Percentiles rank a stretch among this genome's conserved stretches.
phyloP scores from a whole-genome alignment of 1,139 yeast genomes.

The Meyerozyma elateridarum region DNA sequence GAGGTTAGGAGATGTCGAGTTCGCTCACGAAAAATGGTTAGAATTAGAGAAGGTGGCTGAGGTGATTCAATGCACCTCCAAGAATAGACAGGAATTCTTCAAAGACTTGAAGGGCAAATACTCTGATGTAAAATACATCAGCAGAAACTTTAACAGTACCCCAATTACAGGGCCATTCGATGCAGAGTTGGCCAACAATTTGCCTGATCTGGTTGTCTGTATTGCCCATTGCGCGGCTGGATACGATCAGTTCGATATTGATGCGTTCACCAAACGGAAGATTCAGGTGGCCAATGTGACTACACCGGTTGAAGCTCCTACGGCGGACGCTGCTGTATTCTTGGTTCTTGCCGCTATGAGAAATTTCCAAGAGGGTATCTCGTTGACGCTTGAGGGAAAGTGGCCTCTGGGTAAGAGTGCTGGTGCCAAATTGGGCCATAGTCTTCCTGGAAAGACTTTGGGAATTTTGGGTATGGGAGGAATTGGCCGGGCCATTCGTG shows the following conservation, averaged over 20 bases:
- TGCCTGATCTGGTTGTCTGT: slow-evolving; percentile 61
- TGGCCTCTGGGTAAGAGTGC: slow-evolving; percentile 39
- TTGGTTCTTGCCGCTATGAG: slow-evolving; percentile 64
- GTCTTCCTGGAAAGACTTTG: slow-evolving; percentile 56
- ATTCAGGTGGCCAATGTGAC: slow-evolving; percentile 76
- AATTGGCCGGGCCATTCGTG: slow-evolving; percentile 65
- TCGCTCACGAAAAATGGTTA: slow-evolving; percentile 56
- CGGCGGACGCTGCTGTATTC: slow-evolving; percentile 76
- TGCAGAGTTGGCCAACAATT: slow-evolving; percentile 53
- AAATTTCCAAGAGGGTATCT: slow-evolving; percentile 44
- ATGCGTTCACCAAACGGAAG: slow-evolving; percentile 41
- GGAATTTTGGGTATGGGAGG: slow-evolving; percentile 79
- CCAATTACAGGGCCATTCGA: slow-evolving; percentile 69
- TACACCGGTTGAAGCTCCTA: slow-evolving; percentile 67
- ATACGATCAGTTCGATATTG: slow-evolving; percentile 75
- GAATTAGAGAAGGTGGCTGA: slow-evolving; percentile 44
- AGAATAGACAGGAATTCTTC: slow-evolving; percentile 46
- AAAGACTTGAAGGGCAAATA: slow-evolving; percentile 46
- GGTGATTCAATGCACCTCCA: slow-evolving; percentile 44
- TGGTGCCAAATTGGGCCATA: slow-evolving; percentile 28
- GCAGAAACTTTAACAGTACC: slow-evolving; percentile 48
- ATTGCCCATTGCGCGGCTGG: slow-evolving; percentile 91
- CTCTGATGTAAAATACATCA: slow-evolving; percentile 42
- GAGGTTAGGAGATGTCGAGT: slow-evolving; percentile 50
- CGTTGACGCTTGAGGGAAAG: slow-evolving; percentile 46